Percentiles rank a stretch among this genome's conserved stretches.
These are phyloP conservation scores for Pichia pseudocactophila DNA, from an alignment of 805 yeast genomes.

Conservation along the genomic window DNA sequence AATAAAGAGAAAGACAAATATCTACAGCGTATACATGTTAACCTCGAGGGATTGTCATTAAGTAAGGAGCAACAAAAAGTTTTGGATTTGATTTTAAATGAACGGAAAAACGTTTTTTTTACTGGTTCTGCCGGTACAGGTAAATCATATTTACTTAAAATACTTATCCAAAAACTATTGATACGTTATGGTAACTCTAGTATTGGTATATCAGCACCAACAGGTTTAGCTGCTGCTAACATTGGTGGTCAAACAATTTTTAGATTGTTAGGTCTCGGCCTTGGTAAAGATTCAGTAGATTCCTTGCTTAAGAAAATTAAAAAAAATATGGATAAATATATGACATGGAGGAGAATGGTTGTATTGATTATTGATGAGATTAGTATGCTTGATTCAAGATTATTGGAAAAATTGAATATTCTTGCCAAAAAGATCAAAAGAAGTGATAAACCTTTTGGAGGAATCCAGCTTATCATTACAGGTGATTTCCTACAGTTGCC, in stretches of 20 bases:
- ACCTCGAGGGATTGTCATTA: neutral
- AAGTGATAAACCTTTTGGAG: constrained; percentile 70
- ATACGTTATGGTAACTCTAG: constrained; percentile 34
- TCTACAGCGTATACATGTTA: constrained; percentile 4
- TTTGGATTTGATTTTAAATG: constrained; percentile 41
- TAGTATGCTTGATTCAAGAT: constrained; percentile 81
- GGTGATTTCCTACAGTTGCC: constrained; percentile 98
- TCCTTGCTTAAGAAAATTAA: constrained; percentile 40
- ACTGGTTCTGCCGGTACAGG: constrained; percentile 90
- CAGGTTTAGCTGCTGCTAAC: constrained; percentile 92
- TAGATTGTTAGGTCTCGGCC: constrained; percentile 77
- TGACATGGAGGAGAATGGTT: constrained; percentile 57
- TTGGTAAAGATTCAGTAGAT: constrained; percentile 48
- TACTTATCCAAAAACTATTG: constrained; percentile 49
- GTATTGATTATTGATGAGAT: constrained; percentile 86
- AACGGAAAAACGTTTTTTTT: constrained; percentile 51
- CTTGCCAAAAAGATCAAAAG: constrained; percentile 53
- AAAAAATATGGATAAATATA: constrained; percentile 33
- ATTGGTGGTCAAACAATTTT: constrained; percentile 89
- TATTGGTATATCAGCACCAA: constrained; percentile 89
- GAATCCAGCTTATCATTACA: constrained; percentile 77
- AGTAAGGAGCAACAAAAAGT: constrained; percentile 38
- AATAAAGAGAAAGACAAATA: neutral
- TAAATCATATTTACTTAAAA: constrained; percentile 60
- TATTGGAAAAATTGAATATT: constrained; percentile 65